Evolutionary conservation across 805 yeast genomes (phyloP), one percentile per base, ranked within the genome.

Genomic region (Metschnikowia lochheadii): DNA sequence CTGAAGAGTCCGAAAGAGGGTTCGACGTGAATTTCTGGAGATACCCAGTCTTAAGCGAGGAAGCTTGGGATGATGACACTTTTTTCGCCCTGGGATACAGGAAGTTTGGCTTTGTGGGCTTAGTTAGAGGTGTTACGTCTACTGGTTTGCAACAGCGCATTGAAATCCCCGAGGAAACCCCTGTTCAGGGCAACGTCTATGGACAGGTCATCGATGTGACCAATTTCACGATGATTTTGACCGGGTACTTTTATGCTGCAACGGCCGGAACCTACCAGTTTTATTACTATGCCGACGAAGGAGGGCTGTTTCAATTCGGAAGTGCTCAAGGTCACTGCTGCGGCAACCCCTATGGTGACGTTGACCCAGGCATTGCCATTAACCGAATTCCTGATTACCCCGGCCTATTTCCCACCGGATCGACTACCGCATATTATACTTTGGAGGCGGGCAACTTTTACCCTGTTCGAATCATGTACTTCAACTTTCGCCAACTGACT

Each of bases 291-390:
- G 11, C 35, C 6, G 44, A 40, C n/a, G 44, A 40, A 23, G 44
- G 44, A 2, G 44, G 44, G 13, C 29, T 40, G 15, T n/a, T 40
- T 8, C 15, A 14, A 11, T 15, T 40, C 6, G 44, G 44, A 14
- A 21, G 21, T 8, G 33, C 34, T 5, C 6, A 5, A 14, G 14
- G 14, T n/a, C 6, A 3, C 4, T 56, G 59, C 41, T 56, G 59
- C 43, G 41, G 50, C 29, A 53, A 56, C 37, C 54, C 59, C 7
- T 41, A 49, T 10, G 51, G 51, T 3, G 44, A 49, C 40, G 56
- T 54, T 52, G 5, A 42, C 52, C 14, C 49, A 50, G 2, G 47
- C 40, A 11, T 53, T 41, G 40, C 40, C 6, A 50, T 50, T 46
- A 23, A 46, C 41, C 51, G 46, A 3, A 41, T 55, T 23, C 52